Evolutionary conservation across 1,284 basidiomycete genomes (phyloP).

Genomic region (Moniliella sp.): DNA sequence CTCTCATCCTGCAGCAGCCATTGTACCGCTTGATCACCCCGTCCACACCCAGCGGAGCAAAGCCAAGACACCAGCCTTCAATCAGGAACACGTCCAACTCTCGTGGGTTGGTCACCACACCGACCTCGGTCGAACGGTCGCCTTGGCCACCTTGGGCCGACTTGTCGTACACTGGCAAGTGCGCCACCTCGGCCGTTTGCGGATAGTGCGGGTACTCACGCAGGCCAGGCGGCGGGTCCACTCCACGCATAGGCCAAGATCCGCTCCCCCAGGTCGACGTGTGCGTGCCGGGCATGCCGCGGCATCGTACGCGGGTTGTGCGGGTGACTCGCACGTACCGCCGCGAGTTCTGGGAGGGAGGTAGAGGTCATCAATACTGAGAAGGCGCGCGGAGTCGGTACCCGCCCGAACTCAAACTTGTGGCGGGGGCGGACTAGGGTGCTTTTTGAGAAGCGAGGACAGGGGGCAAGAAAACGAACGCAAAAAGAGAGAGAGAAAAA

Average conservation of each 20-base stretch:
- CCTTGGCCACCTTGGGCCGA: conserved; percentile 55
- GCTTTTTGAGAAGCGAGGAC: too few species aligned
- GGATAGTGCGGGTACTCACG: neutral
- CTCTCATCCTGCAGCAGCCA: conserved; percentile 12
- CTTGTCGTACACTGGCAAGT: conserved; percentile 69
- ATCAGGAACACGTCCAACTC: conserved; percentile 53
- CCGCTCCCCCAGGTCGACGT: conserved; percentile 45
- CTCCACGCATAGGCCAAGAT: conserved; percentile 36
- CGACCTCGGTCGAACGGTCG: conserved; percentile 45
- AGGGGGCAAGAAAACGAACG: too few species aligned
- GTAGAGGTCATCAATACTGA: conserved; percentile 45
- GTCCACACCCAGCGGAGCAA: conserved; percentile 16
- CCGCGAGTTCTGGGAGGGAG: conserved; percentile 44
- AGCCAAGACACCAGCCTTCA: conserved; percentile 45
- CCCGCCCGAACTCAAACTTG: too few species aligned
- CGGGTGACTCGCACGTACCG: conserved; percentile 42
- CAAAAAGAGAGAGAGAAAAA: too few species aligned
- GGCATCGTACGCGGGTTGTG: conserved; percentile 45
- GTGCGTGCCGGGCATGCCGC: conserved; percentile 70
- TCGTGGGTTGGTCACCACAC: conserved; percentile 37
- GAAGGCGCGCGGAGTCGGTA: neutral
- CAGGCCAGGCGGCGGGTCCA: conserved; percentile 40
- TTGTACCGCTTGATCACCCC: conserved; percentile 35
- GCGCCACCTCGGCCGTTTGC: conserved; percentile 33
- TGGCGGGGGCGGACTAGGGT: too few species aligned